phyloP scores from a whole-genome alignment of 768 basidiomycete species.

The Chalciporus pseudorubinellus region DNA sequence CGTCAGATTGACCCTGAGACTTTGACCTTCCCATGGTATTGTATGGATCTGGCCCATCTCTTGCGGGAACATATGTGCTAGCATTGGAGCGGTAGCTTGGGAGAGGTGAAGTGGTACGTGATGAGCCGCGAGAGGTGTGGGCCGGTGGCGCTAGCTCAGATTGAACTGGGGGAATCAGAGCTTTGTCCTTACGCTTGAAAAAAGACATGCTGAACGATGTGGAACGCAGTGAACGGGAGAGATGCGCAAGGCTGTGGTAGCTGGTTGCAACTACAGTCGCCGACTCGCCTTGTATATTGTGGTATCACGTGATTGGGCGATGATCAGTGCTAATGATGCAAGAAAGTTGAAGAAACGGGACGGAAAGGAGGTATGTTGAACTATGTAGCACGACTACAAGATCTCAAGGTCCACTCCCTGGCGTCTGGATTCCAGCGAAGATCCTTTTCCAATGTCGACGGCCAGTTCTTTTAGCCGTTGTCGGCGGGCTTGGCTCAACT shows the following conservation, averaged over 20 bases:
- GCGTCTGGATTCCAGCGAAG: not conserved
- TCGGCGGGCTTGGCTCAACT: slow-evolving; percentile 9
- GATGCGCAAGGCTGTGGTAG: slow-evolving; percentile 6
- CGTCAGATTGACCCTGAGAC: slow-evolving; percentile 26
- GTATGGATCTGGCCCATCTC: slow-evolving; percentile 60
- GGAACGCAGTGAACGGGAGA: not conserved
- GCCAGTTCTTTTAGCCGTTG: not conserved
- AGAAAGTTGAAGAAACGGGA: too few relatives aligned
- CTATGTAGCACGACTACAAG: not conserved
- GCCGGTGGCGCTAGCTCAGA: slow-evolving; percentile 29
- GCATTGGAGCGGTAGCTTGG: slow-evolving; percentile 51
- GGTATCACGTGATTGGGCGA: slow-evolving; percentile 21
- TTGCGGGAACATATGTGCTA: slow-evolving; percentile 64
- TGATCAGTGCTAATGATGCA: slow-evolving; percentile 16
- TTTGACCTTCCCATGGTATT: slow-evolving; percentile 29
- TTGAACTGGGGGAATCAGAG: slow-evolving; percentile 66
- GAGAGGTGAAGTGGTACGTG: slow-evolving; percentile 37
- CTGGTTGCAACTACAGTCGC: too few relatives aligned
- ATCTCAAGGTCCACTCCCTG: not conserved
- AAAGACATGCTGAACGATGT: slow-evolving; percentile 22
- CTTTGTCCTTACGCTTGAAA: slow-evolving; percentile 65
- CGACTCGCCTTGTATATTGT: too few relatives aligned
- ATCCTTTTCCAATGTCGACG: not conserved
- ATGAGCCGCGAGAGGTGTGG: slow-evolving; percentile 27
- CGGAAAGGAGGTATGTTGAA: not conserved